Percentiles rank a stretch among this genome's conserved stretches.
Conservation (phyloP, 176 grass and related monocot species). For the bread wheat (Triticum aestivum) region DNA sequence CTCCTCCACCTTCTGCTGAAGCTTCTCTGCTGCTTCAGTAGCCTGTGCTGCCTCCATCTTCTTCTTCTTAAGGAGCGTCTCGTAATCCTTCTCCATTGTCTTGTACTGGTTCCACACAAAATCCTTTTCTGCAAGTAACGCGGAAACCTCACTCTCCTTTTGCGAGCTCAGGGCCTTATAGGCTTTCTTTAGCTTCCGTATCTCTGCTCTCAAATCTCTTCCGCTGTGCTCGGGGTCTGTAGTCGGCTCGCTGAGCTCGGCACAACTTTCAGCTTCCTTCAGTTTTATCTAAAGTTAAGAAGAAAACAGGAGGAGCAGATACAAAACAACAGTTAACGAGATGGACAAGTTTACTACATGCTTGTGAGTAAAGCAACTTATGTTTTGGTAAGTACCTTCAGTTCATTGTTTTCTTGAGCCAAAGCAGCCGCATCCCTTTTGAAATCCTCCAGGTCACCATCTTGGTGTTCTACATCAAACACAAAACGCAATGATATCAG, state of each 20-base stretch:
- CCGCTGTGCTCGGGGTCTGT: slow-evolving; percentile 9
- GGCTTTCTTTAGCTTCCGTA: slow-evolving; percentile 48
- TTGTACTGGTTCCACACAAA: slow-evolving; percentile 69
- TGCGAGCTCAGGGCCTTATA: slow-evolving; percentile 40
- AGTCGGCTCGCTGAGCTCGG: neutral
- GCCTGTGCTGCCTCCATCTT: slow-evolving; percentile 36
- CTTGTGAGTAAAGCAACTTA: neutral
- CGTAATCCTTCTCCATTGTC: slow-evolving; percentile 57
- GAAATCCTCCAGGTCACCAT: slow-evolving; percentile 43
- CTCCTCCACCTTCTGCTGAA: slow-evolving; percentile 28
- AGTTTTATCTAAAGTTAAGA: slow-evolving; percentile 40
- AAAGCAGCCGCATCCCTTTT: slow-evolving; percentile 26
- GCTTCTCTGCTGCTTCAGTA: slow-evolving; percentile 48
- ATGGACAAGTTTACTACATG: neutral
- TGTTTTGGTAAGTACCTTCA: slow-evolving; percentile 38
- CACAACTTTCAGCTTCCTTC: slow-evolving; percentile 5
- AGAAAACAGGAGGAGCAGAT: neutral
- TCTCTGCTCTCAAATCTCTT: slow-evolving; percentile 25
- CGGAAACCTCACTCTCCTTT: slow-evolving; percentile 50
- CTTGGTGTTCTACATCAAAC: slow-evolving; percentile 35
- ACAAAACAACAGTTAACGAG: neutral
- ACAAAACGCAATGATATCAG: neutral
- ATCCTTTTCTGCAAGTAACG: slow-evolving; percentile 40
- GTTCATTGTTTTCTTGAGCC: slow-evolving; percentile 35
- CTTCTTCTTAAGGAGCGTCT: slow-evolving; percentile 22